Percentiles rank a stretch among this genome's conserved stretches.
Evolutionary conservation across 208 protist species (phyloP).

Genomic region (Angomonas desouzai): DNA sequence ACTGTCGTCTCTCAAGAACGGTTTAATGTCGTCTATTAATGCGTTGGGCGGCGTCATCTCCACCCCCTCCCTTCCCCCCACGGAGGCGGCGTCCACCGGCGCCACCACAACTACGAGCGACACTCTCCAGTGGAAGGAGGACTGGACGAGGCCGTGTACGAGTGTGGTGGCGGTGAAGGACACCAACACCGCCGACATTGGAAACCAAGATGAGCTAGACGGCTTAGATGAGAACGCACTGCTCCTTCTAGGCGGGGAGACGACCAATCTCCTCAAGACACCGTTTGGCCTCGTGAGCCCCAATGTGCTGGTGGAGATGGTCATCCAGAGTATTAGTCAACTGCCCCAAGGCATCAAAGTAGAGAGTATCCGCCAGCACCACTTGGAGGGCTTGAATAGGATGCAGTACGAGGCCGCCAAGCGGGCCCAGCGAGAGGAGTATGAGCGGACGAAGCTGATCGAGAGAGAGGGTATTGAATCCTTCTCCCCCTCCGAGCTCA

Average conservation of each 20-base stretch:
- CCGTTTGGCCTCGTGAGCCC: conserved; percentile 50
- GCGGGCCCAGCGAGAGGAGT: conserved; percentile 60
- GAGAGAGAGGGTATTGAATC: conserved; percentile 75
- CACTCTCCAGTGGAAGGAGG: not conserved
- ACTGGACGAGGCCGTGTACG: conserved; percentile 13
- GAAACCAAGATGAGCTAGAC: conserved; percentile 3
- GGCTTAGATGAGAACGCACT: not conserved
- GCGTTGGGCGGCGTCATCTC: conserved; percentile 33
- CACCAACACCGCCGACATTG: conserved; percentile 8
- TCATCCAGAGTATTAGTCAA: conserved; percentile 48
- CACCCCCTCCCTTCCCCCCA: not conserved
- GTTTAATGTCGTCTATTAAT: conserved; percentile 26
- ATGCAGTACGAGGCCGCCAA: conserved; percentile 64
- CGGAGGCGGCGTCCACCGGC: not conserved
- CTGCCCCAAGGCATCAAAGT: conserved; percentile 35
- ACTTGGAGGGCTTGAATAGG: conserved; percentile 45
- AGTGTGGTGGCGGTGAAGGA: conserved; percentile 20
- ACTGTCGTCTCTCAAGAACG: conserved; percentile 15
- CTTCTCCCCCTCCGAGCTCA: conserved; percentile 49
- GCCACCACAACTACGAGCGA: not conserved
- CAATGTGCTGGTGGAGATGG: conserved; percentile 62
- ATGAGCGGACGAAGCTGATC: conserved; percentile 51
- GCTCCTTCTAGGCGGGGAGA: not conserved
- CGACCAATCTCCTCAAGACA: conserved; percentile 26
- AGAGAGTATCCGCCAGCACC: conserved; percentile 38